These are phyloP conservation scores for Akebia trifoliata DNA, from an alignment of 164 flowering plant genomes.

Conservation along the genomic window DNA sequence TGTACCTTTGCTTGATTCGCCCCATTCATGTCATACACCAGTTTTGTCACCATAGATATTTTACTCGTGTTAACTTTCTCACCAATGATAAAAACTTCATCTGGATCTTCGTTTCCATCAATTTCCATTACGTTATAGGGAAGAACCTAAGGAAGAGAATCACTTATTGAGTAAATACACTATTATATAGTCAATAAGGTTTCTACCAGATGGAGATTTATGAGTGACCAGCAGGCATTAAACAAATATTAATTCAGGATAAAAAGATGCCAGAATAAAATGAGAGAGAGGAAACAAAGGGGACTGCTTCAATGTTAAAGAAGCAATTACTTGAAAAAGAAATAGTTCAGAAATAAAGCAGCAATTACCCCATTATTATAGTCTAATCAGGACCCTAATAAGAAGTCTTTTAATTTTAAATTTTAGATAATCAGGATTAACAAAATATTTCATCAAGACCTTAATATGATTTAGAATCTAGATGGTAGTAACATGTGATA, in stretches of 20 bases:
- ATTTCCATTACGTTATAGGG: conserved; percentile 14
- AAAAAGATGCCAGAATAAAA: not conserved
- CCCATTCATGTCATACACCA: not conserved
- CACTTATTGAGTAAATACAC: not conserved
- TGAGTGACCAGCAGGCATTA: too few relatives aligned
- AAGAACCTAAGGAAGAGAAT: conserved; percentile 8
- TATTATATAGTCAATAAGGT: not conserved
- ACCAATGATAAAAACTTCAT: not conserved
- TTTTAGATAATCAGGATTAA: too few relatives aligned
- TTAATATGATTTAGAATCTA: too few relatives aligned
- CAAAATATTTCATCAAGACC: too few relatives aligned
- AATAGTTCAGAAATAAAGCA: too few relatives aligned
- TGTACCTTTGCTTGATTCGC: conserved; percentile 2
- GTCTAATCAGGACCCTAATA: too few relatives aligned
- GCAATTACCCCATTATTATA: too few relatives aligned
- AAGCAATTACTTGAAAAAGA: too few relatives aligned
- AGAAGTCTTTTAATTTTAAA: too few relatives aligned
- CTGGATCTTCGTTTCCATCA: conserved; percentile 16
- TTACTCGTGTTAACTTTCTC: not conserved
- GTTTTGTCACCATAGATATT: not conserved
- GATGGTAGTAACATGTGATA: too few relatives aligned
- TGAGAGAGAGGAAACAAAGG: too few relatives aligned
- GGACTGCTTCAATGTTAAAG: too few relatives aligned
- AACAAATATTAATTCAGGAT: not conserved
- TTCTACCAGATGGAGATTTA: not conserved